phyloP scores from a whole-genome alignment of 352 stramenopile species.

The Thraustochytrium striatum region DNA sequence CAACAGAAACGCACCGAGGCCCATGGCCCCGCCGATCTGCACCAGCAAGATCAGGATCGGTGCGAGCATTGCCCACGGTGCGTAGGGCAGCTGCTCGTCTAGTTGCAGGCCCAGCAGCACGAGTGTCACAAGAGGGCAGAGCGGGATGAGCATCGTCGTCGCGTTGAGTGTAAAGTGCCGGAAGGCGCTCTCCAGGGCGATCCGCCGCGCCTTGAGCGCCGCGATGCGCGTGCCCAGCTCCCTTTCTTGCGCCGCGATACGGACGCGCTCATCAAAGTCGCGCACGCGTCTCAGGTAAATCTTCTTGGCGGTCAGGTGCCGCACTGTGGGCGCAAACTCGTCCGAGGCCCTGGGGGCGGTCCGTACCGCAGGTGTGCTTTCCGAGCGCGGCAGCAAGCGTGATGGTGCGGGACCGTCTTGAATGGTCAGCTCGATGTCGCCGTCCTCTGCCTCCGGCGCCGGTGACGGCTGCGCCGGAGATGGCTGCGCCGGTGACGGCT shows the following conservation, averaged over 20 bases:
- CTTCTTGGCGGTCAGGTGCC: not conserved
- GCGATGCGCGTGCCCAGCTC: not conserved
- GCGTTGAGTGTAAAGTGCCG: not conserved
- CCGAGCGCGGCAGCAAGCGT: not conserved
- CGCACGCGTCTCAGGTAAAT: not conserved
- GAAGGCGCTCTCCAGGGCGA: not conserved
- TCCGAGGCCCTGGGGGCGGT: not conserved
- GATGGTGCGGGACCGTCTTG: not conserved
- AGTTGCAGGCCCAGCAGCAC: not conserved
- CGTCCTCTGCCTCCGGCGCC: not conserved
- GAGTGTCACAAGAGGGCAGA: conserved; percentile 25
- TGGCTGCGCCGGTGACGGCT: too few species aligned
- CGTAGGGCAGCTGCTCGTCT: not conserved
- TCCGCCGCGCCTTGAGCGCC: not conserved
- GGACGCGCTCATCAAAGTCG: conserved; percentile 8
- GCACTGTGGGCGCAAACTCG: not conserved
- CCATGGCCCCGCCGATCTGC: not conserved
- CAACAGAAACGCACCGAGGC: not conserved
- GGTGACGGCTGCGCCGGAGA: too few species aligned
- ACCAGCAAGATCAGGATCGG: conserved; percentile 26
- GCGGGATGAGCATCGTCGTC: not conserved
- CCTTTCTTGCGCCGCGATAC: not conserved
- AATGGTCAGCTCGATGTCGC: not conserved
- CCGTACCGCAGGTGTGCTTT: not conserved
- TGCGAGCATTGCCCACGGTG: conserved; percentile 10